phyloP scores from a whole-genome alignment of 192 early-diverging fungal species.

The Radiomyces spectabilis region DNA sequence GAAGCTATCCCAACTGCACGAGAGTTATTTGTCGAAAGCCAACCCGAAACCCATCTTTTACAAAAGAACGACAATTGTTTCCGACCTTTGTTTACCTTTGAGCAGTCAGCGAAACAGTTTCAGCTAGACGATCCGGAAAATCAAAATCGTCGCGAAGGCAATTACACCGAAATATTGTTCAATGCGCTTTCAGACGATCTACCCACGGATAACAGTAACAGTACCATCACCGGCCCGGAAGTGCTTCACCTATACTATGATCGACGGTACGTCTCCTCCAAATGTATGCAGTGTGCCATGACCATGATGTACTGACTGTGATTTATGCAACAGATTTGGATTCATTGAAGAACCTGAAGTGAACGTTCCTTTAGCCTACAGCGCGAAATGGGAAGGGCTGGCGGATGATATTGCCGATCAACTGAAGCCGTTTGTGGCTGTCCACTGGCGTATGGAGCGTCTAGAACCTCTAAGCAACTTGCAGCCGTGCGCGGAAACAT shows the following conservation, averaged over 20 bases:
- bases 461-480: conserved; percentile 10
- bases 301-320: no score
- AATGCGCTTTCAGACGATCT: no score
- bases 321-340: no score
- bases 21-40: conserved; percentile 19
- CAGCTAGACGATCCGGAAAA: conserved; percentile 10
- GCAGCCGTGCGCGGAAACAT: conserved; percentile 15
- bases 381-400: conserved; percentile 5
- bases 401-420: conserved; percentile 19
- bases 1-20: conserved; percentile 5
- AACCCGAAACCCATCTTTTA: background rate
- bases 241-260: conserved; percentile 28
- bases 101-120: conserved; percentile 1
- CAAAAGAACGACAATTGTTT: conserved; percentile 14
- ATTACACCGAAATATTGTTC: background rate
- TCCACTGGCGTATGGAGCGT: conserved; percentile 37
- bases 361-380: conserved; percentile 16
- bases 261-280: no score
- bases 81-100: conserved; percentile 5
- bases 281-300: no score
- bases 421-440: conserved; percentile 25
- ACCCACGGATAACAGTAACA: no score
- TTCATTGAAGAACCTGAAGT: conserved; percentile 17
- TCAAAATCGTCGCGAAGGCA: background rate
- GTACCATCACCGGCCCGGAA: no score